These are phyloP conservation scores for Amanita pallidorosea DNA, from an alignment of 768 basidiomycete species.

Conservation along the genomic window DNA sequence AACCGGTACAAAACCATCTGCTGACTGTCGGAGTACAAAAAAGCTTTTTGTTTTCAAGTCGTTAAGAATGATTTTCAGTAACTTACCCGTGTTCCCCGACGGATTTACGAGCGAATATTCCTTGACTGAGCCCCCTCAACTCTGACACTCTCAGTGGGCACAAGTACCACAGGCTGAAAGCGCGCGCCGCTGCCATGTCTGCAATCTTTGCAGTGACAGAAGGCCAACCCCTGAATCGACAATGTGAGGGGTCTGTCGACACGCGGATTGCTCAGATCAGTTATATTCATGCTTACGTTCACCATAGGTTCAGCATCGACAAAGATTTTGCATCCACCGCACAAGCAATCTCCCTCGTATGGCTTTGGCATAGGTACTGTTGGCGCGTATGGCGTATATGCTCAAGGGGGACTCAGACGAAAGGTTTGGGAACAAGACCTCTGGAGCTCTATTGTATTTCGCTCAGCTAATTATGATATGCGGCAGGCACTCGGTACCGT, in stretches of 20 bases:
- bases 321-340: neutral
- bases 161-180: neutral
- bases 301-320: neutral
- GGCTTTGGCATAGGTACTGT: too few species aligned
- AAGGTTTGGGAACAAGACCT: too few species aligned
- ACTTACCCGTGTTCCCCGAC: neutral
- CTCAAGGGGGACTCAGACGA: too few species aligned
- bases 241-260: neutral
- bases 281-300: neutral
- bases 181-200: neutral
- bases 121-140: neutral
- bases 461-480: too few species aligned
- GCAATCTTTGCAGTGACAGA: conserved; percentile 5
- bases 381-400: too few species aligned
- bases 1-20: conserved; percentile 3
- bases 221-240: neutral
- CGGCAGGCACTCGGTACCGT: too few species aligned
- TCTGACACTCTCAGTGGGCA: neutral
- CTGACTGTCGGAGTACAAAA: neutral
- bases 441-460: too few species aligned
- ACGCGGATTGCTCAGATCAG: neutral
- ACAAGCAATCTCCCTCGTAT: conserved; percentile 4
- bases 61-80: too few species aligned
- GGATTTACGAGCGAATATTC: neutral
- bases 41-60: too few species aligned